Base-by-base conservation (phyloP, 176 grass and related monocot species). In the Puccinellia tenuiflora region DNA sequence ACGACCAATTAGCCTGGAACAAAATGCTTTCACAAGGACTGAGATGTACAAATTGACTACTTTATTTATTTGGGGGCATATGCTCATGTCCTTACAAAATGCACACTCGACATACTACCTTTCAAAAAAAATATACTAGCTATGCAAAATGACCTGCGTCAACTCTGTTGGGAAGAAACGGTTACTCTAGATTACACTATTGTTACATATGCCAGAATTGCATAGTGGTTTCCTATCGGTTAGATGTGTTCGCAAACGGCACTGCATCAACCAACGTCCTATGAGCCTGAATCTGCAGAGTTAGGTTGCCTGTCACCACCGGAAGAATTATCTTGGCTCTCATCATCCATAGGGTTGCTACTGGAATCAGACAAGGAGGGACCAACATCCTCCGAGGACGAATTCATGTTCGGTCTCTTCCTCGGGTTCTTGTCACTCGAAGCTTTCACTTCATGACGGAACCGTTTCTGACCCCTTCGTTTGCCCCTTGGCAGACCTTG, bases 281-380 rank as follows among this genome's bases (percentile, higher is more conserved):
- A 90, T 35, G 83, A 88, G 75, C 90, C 94, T 42, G 90, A 94
- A 84, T 76, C 79, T 64, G 92, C 71, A 75, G 54, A 80, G 61
- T 93, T 82, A 28, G 85, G 63, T 75, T 82, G 86, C 18, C 79
- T 78, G 53, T 77, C 59, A 81, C 64, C 80, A 47, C 82, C 83
- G 85, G 81, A 78, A 52, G 81, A 68, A 66, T 77, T 63, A 55
- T 71, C 77, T 84, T 73, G 75, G 74, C 79, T 94, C 53, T 83
- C 63, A 18, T 90, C 91, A 12, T 81, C 85, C 26, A 85, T 53
- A 21, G 73, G 47, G 26, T 92, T 89, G 55, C 82, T 84, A 77
- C 83, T 95, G 9, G 92, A 98, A 88, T 87, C 86, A 55, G 96
- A 94, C 25, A 89, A 87, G 14, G 83, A 69, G 39, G 85, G 63